Evolutionary conservation across 1,139 yeast species (phyloP).

Genomic region (Geotrichum bryndzae): DNA sequence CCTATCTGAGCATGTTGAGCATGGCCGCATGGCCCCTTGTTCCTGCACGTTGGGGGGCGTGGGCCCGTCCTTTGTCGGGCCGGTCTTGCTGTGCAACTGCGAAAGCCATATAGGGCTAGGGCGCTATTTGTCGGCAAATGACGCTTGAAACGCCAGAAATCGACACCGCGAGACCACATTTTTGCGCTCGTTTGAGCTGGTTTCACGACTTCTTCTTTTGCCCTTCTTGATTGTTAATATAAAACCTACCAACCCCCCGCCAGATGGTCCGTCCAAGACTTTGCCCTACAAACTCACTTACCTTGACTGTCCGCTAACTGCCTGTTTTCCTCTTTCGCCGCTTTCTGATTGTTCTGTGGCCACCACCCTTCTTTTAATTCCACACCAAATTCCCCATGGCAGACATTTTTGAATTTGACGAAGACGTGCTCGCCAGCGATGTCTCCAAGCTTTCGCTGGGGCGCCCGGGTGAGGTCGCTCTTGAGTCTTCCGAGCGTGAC

Average conservation of each 20-base stretch:
- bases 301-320: neutral
- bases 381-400: neutral
- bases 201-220: neutral
- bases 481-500: neutral
- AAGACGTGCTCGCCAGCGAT: neutral
- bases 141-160: neutral
- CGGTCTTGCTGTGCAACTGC: too few species aligned
- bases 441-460: neutral
- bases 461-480: neutral
- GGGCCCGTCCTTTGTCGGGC: too few species aligned
- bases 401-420: slow-evolving; percentile 6
- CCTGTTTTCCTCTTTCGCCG: neutral
- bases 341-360: neutral
- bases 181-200: neutral
- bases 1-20: too few species aligned
- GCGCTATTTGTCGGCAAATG: too few species aligned
- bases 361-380: neutral
- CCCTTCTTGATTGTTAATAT: neutral
- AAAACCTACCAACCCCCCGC: neutral
- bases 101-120: too few species aligned
- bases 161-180: neutral
- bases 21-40: too few species aligned
- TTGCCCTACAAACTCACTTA: neutral
- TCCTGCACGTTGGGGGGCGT: too few species aligned
- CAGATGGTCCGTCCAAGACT: neutral